These are phyloP conservation scores for Themeda triandra DNA, from an alignment of 176 grass and related monocot species.

Conservation along the genomic window DNA sequence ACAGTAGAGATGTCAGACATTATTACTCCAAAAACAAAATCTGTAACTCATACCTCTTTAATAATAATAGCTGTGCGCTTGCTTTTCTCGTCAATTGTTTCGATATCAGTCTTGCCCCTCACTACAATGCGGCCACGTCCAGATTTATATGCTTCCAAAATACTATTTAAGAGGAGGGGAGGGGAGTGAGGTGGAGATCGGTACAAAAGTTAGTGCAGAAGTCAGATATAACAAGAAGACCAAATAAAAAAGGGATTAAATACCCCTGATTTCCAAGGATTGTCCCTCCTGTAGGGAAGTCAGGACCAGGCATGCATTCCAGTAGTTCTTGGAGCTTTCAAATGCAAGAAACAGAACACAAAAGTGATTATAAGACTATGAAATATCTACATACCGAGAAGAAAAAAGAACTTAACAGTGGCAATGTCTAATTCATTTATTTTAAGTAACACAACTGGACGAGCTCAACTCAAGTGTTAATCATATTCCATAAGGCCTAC, in stretches of 20 bases:
- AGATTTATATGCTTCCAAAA: slow-evolving; percentile 85
- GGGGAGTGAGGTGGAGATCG: not conserved
- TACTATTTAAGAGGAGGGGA: slow-evolving; percentile 40
- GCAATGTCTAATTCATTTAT: not conserved
- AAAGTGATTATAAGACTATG: slow-evolving; percentile 2
- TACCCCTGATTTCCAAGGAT: slow-evolving; percentile 89
- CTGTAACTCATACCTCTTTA: slow-evolving; percentile 64
- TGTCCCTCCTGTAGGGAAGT: slow-evolving; percentile 95
- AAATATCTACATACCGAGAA: slow-evolving; percentile 9
- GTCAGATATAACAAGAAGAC: slow-evolving; percentile 2
- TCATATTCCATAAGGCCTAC: not conserved
- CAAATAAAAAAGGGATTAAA: not conserved
- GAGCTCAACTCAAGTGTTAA: slow-evolving; percentile 11
- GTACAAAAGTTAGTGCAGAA: slow-evolving; percentile 3
- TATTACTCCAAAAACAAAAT: slow-evolving; percentile 16
- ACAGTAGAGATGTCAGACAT: slow-evolving; percentile 2
- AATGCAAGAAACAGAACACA: slow-evolving; percentile 22
- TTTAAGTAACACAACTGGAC: slow-evolving; percentile 1
- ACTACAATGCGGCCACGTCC: slow-evolving; percentile 81
- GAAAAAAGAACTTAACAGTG: slow-evolving; percentile 20
- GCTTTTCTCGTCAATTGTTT: slow-evolving; percentile 73
- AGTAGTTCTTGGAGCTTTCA: slow-evolving; percentile 90
- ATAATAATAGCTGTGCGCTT: slow-evolving; percentile 83
- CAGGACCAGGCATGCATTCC: slow-evolving; percentile 94
- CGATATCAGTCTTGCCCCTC: slow-evolving; percentile 87